Base-by-base conservation (phyloP, 2,329 filamentous ascomycete species). In the Leptodontidium sp. region DNA sequence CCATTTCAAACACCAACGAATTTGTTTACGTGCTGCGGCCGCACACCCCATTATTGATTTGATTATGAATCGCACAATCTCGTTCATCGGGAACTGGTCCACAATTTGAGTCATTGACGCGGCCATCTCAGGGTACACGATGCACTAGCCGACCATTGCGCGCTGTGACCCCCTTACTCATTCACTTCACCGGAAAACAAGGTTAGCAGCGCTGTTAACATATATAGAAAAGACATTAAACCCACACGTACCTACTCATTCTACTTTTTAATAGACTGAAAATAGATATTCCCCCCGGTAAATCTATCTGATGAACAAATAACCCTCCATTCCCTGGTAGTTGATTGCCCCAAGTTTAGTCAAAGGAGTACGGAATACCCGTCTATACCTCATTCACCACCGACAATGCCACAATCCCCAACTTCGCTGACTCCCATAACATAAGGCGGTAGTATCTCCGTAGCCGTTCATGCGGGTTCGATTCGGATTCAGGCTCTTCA, bases 401-500 rank as follows among this genome's bases (percentile, higher is more conserved):
- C 29, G 6, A 6, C 29, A 32, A 17, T 32, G 2, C 17, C 8
- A 32, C 24, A 14, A 32, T 3, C 29, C 6, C 6, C 29, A 3
- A 32, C 3, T 32, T 32, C 29, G 29, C 29, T 6, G 29, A 32
- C 29, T 32, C 29, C 29, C 29, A 32, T 32, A 3, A 32, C 29
- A 6, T 32, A 32, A 32, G 6, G 29, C 29, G 29, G 29, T 32
- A 53, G 26, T 55, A 35, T 55, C 52, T 55, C 29, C 29, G 14
- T 55, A 17, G n/a, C 9, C 14, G 35, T 55, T 55, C 52, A 55
- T 55, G 14, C 52, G n/a, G 14, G 14, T 35, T 17, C 15, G 14
- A n/a, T 55, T 55, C 29, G 35, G 14, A n/a, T 55, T 55, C 29
- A 55, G 52, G 29, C 52, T 35, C 52, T 55, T 55, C 52, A 7